Conservation (phyloP, 805 yeast genomes). For the Kodamaea kaohsiungensis region DNA sequence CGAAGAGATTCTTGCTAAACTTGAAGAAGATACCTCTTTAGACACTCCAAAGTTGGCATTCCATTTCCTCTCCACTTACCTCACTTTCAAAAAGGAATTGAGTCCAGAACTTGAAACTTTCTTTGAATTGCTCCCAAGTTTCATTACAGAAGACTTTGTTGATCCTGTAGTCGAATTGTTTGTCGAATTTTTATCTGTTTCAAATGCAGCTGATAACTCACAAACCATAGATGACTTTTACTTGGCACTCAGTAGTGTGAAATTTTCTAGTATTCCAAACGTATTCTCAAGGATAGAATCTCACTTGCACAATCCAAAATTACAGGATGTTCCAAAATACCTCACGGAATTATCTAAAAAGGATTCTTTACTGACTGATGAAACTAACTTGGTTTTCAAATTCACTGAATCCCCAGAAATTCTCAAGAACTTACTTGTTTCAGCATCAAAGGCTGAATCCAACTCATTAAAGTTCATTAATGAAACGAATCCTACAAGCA, state of each 20-base stretch:
- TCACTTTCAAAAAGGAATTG: constrained; percentile 6
- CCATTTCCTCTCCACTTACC: constrained; percentile 6
- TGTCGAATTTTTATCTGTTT: constrained; percentile 11
- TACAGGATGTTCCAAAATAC: constrained; percentile 28
- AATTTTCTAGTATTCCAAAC: constrained; percentile 13
- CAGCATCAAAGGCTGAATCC: constrained; percentile 10
- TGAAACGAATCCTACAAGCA: neutral
- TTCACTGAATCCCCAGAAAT: constrained; percentile 19
- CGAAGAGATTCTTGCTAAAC: neutral
- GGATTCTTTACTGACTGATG: constrained; percentile 19
- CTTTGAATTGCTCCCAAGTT: constrained; percentile 21
- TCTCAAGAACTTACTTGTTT: constrained; percentile 18
- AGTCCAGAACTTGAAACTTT: constrained; percentile 2
- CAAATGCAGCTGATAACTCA: constrained; percentile 16
- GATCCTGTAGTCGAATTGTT: constrained; percentile 22
- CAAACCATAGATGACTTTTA: constrained; percentile 37
- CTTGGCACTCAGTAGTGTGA: constrained; percentile 26
- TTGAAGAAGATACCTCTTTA: constrained; percentile 10
- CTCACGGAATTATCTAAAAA: constrained; percentile 32
- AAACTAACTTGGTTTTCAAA: constrained; percentile 21
- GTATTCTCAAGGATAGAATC: constrained; percentile 5
- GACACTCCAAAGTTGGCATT: constrained; percentile 10
- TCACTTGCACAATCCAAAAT: constrained; percentile 13
- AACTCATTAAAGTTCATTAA: constrained; percentile 16
- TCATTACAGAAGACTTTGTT: constrained; percentile 27